These are phyloP conservation scores for Zhuliangozyma parablackwelliae DNA, from an alignment of 1,139 yeast species.

Conservation along the genomic window DNA sequence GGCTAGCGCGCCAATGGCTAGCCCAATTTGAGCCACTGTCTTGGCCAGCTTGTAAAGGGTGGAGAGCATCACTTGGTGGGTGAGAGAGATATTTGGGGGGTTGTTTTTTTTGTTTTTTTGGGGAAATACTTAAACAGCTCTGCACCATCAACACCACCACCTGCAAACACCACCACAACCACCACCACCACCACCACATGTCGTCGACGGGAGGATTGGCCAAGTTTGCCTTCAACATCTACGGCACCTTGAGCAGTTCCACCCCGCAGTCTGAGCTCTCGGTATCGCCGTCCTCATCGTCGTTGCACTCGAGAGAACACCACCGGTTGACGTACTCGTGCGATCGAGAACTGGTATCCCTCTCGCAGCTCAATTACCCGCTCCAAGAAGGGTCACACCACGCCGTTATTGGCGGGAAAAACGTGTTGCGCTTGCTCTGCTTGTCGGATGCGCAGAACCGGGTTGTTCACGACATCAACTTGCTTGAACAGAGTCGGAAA, in stretches of 20 bases:
- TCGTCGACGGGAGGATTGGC: slow-evolving; percentile 14
- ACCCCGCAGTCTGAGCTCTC: slow-evolving; percentile 13
- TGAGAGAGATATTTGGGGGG: neutral
- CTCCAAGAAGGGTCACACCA: slow-evolving; percentile 17
- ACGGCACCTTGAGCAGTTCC: slow-evolving; percentile 22
- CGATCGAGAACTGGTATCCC: slow-evolving; percentile 25
- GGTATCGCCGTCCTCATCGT: slow-evolving; percentile 16
- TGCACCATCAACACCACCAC: too few relatives aligned
- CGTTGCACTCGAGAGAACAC: slow-evolving; percentile 11
- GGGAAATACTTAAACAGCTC: too few relatives aligned
- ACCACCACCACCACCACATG: too few relatives aligned
- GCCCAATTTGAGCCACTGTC: slow-evolving; percentile 25
- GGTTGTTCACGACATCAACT: slow-evolving; percentile 37
- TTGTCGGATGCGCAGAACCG: slow-evolving; percentile 37
- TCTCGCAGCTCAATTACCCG: slow-evolving; percentile 22
- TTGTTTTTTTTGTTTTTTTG: neutral
- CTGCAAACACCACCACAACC: too few relatives aligned
- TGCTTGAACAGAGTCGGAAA: slow-evolving; percentile 45
- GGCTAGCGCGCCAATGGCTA: slow-evolving; percentile 35
- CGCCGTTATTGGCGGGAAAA: slow-evolving; percentile 58
- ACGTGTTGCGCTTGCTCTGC: slow-evolving; percentile 47
- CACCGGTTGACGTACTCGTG: slow-evolving; percentile 16
- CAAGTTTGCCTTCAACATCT: slow-evolving; percentile 31
- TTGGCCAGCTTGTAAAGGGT: slow-evolving; percentile 10
- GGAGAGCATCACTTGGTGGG: slow-evolving; percentile 1